Evolutionary conservation across 164 flowering plant species (phyloP), one percentile per base, ranked within the genome.

Genomic region (Echeveria elegans): DNA sequence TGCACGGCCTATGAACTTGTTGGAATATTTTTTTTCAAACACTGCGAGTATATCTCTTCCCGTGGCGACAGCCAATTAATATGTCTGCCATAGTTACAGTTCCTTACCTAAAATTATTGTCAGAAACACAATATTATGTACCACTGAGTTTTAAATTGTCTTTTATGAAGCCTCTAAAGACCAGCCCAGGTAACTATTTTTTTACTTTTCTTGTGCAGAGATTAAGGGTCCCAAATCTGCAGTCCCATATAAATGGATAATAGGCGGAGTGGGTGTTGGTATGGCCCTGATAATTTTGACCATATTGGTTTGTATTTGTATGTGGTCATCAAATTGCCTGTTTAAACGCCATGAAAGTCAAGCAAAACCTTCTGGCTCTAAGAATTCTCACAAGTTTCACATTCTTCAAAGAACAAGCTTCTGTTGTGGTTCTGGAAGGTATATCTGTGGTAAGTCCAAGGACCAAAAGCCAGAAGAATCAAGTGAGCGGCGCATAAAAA

Each of bases 371-470:
- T 73, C 77, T 28, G 79, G 81, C 72, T 83, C 76, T 24, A 87
- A 79, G 66, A 70, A 2, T 70, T 77, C 83, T 61, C 93, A 86
- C 66, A 87, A 86, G 72, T 90, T 92, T 71, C 92, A 80, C 24
- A 87, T 90, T 70, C 92, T 92, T 68, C 85, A 80, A 63, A 87
- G 81, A 68, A 68, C 85, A 61, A 90, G 93, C 76, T 90, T 87
- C 68, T 90, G 88, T 71, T 86, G 89, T 81, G 84, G 80, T 74
- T 88, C 98, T n/a, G 86, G 90, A 67, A 81, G 92, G 73, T 79
- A 68, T 53, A 68, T 77, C 4, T 81, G 89, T 71, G 68, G 82
- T 80, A 81, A 70, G 69, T 74, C 87, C 62, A 76, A 66, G 61
- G 88, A 86, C 32, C 70, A 66, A 77, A 82, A 79, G 74, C 88